phyloP scores from a whole-genome alignment of 179 eudicot species.

The Beta lomatogona region DNA sequence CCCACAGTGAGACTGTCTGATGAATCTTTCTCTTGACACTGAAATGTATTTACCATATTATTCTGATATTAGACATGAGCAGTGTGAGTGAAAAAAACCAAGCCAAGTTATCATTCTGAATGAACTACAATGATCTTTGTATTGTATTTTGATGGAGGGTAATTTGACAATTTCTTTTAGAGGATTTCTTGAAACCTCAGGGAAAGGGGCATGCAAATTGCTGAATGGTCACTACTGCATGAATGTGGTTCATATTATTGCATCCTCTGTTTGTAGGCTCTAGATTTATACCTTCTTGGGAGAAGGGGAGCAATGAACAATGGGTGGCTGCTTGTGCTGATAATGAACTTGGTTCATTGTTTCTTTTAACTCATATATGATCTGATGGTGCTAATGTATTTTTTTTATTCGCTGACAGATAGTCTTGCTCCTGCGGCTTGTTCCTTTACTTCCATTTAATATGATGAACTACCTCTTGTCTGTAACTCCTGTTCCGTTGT shows the following conservation, averaged over 20 bases:
- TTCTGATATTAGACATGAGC: background rate
- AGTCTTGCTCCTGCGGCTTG: slow-evolving; percentile 91
- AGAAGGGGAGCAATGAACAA: slow-evolving; percentile 4
- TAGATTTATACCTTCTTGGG: background rate
- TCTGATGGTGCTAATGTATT: slow-evolving; percentile 5
- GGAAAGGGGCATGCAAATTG: background rate
- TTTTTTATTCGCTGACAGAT: slow-evolving; percentile 50
- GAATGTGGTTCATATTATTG: background rate
- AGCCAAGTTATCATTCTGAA: slow-evolving; percentile 10
- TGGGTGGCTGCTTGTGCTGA: background rate
- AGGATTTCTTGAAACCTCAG: background rate
- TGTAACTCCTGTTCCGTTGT: slow-evolving; percentile 83
- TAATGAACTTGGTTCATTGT: background rate
- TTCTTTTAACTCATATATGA: background rate
- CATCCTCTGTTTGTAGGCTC: background rate
- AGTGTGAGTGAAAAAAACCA: slow-evolving; percentile 1
- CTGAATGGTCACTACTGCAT: background rate
- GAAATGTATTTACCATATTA: background rate
- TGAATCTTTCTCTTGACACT: background rate
- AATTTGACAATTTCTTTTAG: too few relatives aligned
- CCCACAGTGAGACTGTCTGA: background rate
- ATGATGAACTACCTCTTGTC: slow-evolving; percentile 93
- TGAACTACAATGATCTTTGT: background rate
- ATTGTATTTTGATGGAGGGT: background rate
- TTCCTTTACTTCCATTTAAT: slow-evolving; percentile 90